Conservation (phyloP, 2,329 filamentous ascomycete genomes). For the Xylariales sp. region DNA sequence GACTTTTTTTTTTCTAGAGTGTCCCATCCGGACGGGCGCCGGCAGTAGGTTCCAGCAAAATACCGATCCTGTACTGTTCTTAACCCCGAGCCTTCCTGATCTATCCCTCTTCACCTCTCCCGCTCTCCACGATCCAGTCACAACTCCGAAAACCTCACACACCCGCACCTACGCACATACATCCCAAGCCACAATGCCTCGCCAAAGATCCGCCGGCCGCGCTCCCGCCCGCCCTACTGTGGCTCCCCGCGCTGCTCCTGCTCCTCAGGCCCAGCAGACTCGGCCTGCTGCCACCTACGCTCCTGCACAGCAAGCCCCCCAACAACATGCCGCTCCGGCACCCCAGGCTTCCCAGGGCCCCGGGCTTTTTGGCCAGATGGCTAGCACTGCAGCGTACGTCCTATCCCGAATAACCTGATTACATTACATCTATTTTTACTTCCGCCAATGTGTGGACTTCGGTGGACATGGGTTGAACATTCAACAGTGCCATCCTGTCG, state of each 20-base stretch:
- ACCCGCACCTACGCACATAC: slow-evolving; percentile 7
- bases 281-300: slow-evolving; percentile 69
- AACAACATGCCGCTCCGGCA: slow-evolving; percentile 39
- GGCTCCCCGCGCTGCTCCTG: slow-evolving; percentile 49
- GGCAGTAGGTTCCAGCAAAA: no score
- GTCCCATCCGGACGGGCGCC: no score
- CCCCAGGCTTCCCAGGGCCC: slow-evolving; percentile 61
- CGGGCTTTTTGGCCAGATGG: slow-evolving; percentile 94
- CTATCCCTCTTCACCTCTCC: not conserved
- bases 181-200: slow-evolving; percentile 58
- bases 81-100: not conserved
- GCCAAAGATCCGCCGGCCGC: slow-evolving; percentile 65
- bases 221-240: slow-evolving; percentile 60
- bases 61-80: not conserved
- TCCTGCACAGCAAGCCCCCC: slow-evolving; percentile 40
- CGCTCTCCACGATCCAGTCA: not conserved
- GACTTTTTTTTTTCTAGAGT: no score
- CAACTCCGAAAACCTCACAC: not conserved
- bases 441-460: no score
- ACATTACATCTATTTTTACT: no score
- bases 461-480: no score
- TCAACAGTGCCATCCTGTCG: no score
- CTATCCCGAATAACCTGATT: no score
- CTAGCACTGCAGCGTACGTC: slow-evolving; percentile 92
- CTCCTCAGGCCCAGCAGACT: slow-evolving; percentile 53